Percentiles rank a stretch among this genome's conserved stretches.
These are phyloP conservation scores for Cichorium intybus DNA, from an alignment of 140 eudicot species.

Conservation along the genomic window DNA sequence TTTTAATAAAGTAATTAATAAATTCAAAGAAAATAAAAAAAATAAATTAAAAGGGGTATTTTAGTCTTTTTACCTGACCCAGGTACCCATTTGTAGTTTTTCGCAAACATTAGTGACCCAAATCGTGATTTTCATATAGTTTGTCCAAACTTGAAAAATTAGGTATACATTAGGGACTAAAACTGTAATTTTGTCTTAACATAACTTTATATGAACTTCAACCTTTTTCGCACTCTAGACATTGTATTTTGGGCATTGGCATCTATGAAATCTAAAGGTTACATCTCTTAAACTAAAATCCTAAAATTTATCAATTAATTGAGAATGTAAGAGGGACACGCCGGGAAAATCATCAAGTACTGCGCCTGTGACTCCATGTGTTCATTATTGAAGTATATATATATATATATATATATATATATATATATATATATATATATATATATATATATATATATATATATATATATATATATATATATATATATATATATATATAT, in stretches of 20 bases:
- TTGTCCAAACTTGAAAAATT: too few relatives aligned
- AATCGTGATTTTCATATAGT: too few relatives aligned
- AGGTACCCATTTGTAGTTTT: too few relatives aligned
- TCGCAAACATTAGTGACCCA: too few relatives aligned
- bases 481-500: too few relatives aligned
- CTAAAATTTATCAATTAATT: background rate
- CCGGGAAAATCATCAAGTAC: background rate
- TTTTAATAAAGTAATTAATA: too few relatives aligned
- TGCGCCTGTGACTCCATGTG: slow-evolving; percentile 10
- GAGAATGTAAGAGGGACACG: background rate
- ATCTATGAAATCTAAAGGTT: background rate
- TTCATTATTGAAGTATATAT: slow-evolving; percentile 11
- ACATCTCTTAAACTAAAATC: background rate
- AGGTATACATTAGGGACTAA: too few relatives aligned
- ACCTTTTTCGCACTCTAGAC: background rate
- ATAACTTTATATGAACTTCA: background rate
- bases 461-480: background rate
- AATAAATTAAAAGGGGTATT: too few relatives aligned
- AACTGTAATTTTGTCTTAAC: too few relatives aligned
- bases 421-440: background rate
- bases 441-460: background rate
- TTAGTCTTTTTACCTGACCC: too few relatives aligned
- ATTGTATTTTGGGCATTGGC: background rate
- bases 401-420: background rate
- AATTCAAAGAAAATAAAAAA: too few relatives aligned